Conservation (phyloP, 2,329 filamentous ascomycete species). For the Ceratocystis diversiconidia region DNA sequence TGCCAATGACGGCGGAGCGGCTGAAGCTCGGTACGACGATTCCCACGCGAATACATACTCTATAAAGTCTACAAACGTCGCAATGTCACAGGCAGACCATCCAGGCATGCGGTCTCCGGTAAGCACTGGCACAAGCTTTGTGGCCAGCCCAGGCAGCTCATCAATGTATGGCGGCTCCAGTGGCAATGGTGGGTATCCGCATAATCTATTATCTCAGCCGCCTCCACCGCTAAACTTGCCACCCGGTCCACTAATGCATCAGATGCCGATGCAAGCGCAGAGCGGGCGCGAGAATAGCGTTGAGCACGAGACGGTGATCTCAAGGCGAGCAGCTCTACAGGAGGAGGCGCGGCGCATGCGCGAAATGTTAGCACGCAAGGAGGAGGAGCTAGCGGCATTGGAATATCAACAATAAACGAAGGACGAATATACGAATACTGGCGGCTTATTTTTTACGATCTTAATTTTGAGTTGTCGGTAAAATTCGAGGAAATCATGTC, state of each 20-base stretch:
- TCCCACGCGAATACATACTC: constrained; percentile 11
- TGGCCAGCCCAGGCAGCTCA: constrained; percentile 10
- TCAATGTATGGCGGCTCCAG: background rate
- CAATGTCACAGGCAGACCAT: constrained; percentile 7
- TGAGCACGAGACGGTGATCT: constrained; percentile 28
- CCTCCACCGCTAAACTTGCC: constrained; percentile 7
- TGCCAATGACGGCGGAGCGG: constrained; percentile 19
- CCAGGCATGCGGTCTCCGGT: constrained; percentile 8
- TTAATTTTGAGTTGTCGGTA: background rate
- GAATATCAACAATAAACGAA: constrained; percentile 13
- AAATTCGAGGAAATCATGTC: background rate
- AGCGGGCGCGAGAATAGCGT: constrained; percentile 11
- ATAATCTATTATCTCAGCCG: background rate
- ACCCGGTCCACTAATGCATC: background rate
- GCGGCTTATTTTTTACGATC: background rate
- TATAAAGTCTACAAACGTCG: background rate
- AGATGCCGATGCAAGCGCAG: background rate
- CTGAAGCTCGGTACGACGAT: constrained; percentile 7
- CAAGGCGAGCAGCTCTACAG: constrained; percentile 49
- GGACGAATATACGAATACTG: constrained; percentile 10
- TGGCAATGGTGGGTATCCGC: background rate
- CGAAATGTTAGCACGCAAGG: constrained; percentile 56
- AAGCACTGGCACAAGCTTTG: constrained; percentile 8
- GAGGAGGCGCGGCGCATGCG: constrained; percentile 66
- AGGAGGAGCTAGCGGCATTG: constrained; percentile 50